Conservation (phyloP, 768 basidiomycete species). For the Boletus vinaceobasis region DNA sequence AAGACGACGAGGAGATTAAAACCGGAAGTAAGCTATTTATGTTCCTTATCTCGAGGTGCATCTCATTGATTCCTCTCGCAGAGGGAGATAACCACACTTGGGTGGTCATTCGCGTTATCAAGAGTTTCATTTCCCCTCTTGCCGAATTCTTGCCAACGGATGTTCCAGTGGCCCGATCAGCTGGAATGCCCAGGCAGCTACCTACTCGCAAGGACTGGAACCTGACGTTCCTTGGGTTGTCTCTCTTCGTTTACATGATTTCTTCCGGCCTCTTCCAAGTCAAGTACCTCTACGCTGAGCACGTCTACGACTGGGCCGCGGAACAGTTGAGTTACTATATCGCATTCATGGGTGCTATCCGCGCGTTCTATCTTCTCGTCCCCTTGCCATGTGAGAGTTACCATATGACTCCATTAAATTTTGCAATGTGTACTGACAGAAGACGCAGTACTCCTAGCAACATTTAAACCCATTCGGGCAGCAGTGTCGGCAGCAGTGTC, state of each 20-base stretch:
- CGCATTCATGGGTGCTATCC: slow-evolving; percentile 60
- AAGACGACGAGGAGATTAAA: slow-evolving; percentile 1
- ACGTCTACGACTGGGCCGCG: slow-evolving; percentile 66
- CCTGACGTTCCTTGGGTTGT: slow-evolving; percentile 62
- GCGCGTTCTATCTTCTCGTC: slow-evolving; percentile 64
- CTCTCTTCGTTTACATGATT: slow-evolving; percentile 61
- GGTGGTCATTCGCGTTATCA: slow-evolving; percentile 27
- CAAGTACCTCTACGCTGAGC: slow-evolving; percentile 77
- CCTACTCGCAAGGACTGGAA: slow-evolving; percentile 63
- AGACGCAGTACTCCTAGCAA: slow-evolving; percentile 51
- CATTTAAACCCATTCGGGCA: slow-evolving; percentile 50
- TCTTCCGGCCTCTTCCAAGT: slow-evolving; percentile 69
- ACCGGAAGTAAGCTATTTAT: slow-evolving; percentile 9
- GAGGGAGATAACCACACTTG: slow-evolving; percentile 6
- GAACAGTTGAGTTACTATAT: slow-evolving; percentile 74
- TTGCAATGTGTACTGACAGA: slow-evolving; percentile 32
- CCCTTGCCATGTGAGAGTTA: slow-evolving; percentile 63
- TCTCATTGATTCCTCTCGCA: not conserved
- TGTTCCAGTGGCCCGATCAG: slow-evolving; percentile 37
- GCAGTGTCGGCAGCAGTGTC: slow-evolving; percentile 6
- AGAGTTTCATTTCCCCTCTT: slow-evolving; percentile 59
- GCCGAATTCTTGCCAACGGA: slow-evolving; percentile 63
- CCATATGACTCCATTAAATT: slow-evolving; percentile 13
- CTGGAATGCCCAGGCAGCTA: slow-evolving; percentile 62
- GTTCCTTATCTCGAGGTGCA: not conserved